Base-by-base conservation (phyloP, 306 rosid genomes). In the Quercus ilex region DNA sequence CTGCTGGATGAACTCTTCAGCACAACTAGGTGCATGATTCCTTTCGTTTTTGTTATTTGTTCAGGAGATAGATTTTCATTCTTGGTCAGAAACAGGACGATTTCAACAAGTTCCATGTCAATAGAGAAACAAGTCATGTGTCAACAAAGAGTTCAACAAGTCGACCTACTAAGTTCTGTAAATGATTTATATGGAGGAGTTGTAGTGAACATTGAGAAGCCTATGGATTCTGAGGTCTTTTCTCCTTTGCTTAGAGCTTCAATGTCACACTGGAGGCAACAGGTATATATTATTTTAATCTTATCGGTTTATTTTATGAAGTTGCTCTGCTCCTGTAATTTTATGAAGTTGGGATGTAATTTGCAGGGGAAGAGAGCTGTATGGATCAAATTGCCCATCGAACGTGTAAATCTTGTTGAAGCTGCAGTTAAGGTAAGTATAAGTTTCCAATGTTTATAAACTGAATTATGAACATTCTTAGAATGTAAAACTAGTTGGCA, bases 321-420 rank as follows among this genome's bases (percentile, higher is more conserved):
- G 46, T 41, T 8, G 46, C 46, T 41, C 53, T 49, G 15, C 53
- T 30, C 9, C 70, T 15, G 17, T 6, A 14, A 25, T 64, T n/a
- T 64, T 64, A 28, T 15, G 43, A 64, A 28, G 15, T 64, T 28
- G n/a, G 21, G 31, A 6, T 14, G 6, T 5, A 14, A 30, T 56
- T 78, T 73, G 33, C 46, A 94, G 97, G 94, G 90, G 63, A 94
- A 94, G 88, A 94, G 73, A 74, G 98, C 97, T 1, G 84, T 92
- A 30, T 92, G 98, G 98, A 86, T 94, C 81, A 94, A 92, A 67
- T 65, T 94, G 84, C 86, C 90, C 1, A 88, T 82, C 55, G 53
- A 79, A 81, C 83, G 67, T 38, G 80, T 90, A 81, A 85, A 86
- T 87, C 97, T 94, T 46, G 86, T 90, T 33, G 89, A 84, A 19